Base-by-base conservation (phyloP, 805 yeast genomes). In the Yarrowia keelungensis region DNA sequence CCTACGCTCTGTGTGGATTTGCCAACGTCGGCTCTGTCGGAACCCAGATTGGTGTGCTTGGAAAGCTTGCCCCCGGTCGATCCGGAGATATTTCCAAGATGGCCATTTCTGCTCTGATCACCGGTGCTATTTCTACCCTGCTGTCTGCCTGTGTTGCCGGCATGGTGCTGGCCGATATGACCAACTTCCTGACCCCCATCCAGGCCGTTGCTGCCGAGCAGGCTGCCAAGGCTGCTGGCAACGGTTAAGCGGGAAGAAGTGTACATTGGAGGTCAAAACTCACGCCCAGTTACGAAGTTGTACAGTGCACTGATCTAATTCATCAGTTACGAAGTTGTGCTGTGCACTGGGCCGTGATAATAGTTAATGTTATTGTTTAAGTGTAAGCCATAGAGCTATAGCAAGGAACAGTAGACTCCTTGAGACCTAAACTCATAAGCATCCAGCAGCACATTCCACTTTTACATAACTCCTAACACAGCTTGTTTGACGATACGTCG, bases 21-120 rank as follows among this genome's bases (percentile, higher is more conserved):
- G 84, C 88, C 43, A 86, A 86, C 76, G 78, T 86, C 58, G 89
- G 89, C 39, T 84, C 88, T 7, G 79, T 86, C 71, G 89, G 88
- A 73, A 85, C 86, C 69, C 86, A 85, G 70, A 76, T 86, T 70
- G 89, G 89, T 74, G 89, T 86, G 50, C 81, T 86, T 73, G 82
- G 85, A 70, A 81, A 86, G 62, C 77, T 86, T 73, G 86, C 88
- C 46, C 86, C 87, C 51, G 77, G 78, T 50, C 80, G 82, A 71
- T 78, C 84, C 46, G 82, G 79, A 64, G 84, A 84, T 47, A 81
- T 86, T 68, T 78, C 88, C 9, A 69, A 76, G 62, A 74, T 82
- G 71, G 82, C 85, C 67, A 68, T 81, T 42, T 81, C 86, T 47
- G 82, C 89, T 3, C 80, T 87, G 72, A 69, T 84, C 45, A 78